These are phyloP conservation scores for Ceratocystis ficicola DNA, from an alignment of 2,329 filamentous ascomycete species.

Conservation along the genomic window DNA sequence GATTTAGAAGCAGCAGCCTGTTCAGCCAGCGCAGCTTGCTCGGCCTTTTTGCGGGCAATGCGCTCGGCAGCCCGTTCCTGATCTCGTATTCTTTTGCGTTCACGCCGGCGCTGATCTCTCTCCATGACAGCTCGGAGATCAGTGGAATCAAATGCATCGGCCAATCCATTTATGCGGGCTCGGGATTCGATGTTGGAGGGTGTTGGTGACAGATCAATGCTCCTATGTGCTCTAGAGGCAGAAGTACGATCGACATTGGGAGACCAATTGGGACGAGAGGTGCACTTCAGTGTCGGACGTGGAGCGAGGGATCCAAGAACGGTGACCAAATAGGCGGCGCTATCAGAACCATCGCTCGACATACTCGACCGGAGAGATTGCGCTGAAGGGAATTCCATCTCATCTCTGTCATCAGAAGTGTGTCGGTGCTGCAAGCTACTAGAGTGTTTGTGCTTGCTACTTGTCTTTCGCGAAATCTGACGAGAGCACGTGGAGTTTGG, in stretches of 20 bases:
- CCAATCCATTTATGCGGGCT: constrained; percentile 57
- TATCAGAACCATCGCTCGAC: constrained; percentile 59
- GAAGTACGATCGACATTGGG: constrained; percentile 36
- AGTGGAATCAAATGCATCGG: constrained; percentile 72
- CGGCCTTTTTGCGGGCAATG: constrained; percentile 19
- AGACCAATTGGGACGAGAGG: constrained; percentile 49
- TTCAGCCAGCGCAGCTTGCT: constrained; percentile 7
- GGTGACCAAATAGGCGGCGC: constrained; percentile 65
- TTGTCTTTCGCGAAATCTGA: constrained; percentile 39
- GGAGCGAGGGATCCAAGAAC: constrained; percentile 71
- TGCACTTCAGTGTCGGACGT: constrained; percentile 68
- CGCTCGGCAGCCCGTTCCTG: constrained; percentile 50
- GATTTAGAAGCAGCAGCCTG: constrained; percentile 12
- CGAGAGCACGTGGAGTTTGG: constrained; percentile 50
- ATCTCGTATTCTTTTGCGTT: constrained; percentile 58
- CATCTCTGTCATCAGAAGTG: constrained; percentile 36
- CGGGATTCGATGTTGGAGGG: constrained; percentile 51
- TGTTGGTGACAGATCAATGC: constrained; percentile 41
- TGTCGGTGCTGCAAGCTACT: constrained; percentile 32
- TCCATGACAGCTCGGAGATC: constrained; percentile 84
- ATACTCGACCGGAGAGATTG: constrained; percentile 68
- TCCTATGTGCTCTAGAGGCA: constrained; percentile 36
- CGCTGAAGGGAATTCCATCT: constrained; percentile 51
- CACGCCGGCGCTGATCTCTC: constrained; percentile 66
- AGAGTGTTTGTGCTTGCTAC: constrained; percentile 54